These are phyloP conservation scores for Coprinopsis sp. DNA, from an alignment of 768 basidiomycete species.

Conservation along the genomic window DNA sequence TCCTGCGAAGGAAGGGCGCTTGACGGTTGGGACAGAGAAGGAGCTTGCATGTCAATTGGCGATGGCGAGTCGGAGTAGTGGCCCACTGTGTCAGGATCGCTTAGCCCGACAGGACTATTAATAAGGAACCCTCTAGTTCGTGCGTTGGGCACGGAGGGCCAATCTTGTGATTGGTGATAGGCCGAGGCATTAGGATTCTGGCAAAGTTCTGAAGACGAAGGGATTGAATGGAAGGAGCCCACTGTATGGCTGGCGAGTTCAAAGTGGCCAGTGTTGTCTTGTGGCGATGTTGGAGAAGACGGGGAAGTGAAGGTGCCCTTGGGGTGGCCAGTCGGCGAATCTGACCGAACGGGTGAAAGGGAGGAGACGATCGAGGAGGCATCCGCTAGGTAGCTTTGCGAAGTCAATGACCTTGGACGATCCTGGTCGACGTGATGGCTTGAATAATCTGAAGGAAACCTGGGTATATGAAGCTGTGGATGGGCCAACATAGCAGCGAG, in stretches of 20 bases:
- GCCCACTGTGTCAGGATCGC: conserved; percentile 19
- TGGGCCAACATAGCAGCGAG: conserved; percentile 16
- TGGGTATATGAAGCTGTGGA: conserved; percentile 18
- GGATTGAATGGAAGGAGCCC: conserved; percentile 3
- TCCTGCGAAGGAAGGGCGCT: conserved; percentile 41
- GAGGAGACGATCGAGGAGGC: conserved; percentile 4
- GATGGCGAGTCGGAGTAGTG: conserved; percentile 41
- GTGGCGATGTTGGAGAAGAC: conserved; percentile 12
- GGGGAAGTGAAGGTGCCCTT: not conserved
- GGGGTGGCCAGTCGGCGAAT: conserved; percentile 7
- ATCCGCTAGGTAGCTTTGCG: conserved; percentile 14
- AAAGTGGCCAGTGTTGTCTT: conserved; percentile 4
- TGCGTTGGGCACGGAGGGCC: conserved; percentile 9
- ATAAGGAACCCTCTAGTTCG: conserved; percentile 16
- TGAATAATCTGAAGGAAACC: conserved; percentile 14
- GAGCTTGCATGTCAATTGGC: conserved; percentile 34
- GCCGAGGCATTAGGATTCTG: conserved; percentile 2
- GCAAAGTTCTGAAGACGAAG: not conserved
- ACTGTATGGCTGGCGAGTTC: not conserved
- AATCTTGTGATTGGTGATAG: conserved; percentile 4
- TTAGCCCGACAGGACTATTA: conserved; percentile 24
- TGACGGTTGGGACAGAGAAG: conserved; percentile 36
- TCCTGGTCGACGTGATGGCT: conserved; percentile 9
- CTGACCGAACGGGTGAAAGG: conserved; percentile 9
- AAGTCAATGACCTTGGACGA: conserved; percentile 17